phyloP scores from a whole-genome alignment of 1,284 basidiomycete species.

The Austroboletus niveus region DNA sequence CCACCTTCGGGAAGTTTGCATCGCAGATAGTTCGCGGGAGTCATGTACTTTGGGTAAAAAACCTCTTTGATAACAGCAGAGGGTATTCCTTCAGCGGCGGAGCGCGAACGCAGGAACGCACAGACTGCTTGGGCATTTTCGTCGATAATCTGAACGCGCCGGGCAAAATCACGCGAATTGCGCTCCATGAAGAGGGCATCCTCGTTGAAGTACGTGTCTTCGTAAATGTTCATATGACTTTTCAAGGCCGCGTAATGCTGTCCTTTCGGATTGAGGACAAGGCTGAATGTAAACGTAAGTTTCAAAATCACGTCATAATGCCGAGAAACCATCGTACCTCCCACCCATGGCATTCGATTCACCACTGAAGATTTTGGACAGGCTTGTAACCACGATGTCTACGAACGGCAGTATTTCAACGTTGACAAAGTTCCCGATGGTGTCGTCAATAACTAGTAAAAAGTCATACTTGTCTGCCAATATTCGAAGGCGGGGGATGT shows the following conservation, averaged over 20 bases:
- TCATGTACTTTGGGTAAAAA: constrained; percentile 87
- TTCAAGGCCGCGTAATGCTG: constrained; percentile 70
- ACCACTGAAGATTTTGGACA: constrained; percentile 96
- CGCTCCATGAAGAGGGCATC: constrained; percentile 98
- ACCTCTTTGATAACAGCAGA: constrained; percentile 70
- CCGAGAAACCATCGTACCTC: constrained; percentile 54
- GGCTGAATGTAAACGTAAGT: constrained; percentile 32
- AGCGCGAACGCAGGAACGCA: constrained; percentile 69
- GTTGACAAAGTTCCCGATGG: constrained; percentile 95
- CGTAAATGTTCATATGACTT: constrained; percentile 63
- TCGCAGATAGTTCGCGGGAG: constrained; percentile 69
- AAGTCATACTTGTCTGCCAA: constrained; percentile 91
- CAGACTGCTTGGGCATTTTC: constrained; percentile 82
- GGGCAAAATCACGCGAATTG: constrained; percentile 90
- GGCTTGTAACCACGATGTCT: constrained; percentile 91
- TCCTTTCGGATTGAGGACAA: constrained; percentile 83
- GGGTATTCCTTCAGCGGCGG: constrained; percentile 38
- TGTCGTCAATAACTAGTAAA: constrained; percentile 91
- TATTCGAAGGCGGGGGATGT: constrained; percentile 74
- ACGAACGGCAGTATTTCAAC: constrained; percentile 89
- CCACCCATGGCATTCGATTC: constrained; percentile 98
- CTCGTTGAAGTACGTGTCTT: constrained; percentile 88
- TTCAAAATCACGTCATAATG: background rate
- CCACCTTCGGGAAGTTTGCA: constrained; percentile 66
- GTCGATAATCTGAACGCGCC: constrained; percentile 79